Percentiles rank a stretch among this genome's conserved stretches.
phyloP scores from a whole-genome alignment of 805 yeast genomes.

The Komagataella pseudopastoris region DNA sequence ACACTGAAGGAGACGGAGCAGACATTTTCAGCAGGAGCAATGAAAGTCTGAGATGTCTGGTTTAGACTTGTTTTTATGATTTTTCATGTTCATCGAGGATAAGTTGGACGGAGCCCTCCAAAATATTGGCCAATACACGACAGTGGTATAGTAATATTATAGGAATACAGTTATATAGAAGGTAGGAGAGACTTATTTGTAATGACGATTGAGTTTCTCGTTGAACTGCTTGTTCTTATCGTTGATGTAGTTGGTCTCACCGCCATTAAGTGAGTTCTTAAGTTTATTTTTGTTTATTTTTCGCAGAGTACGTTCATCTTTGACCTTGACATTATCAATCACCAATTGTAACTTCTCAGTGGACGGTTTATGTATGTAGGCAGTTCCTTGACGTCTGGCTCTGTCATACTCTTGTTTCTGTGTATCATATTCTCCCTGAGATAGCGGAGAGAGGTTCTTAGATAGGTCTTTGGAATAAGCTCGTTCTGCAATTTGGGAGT shows the following conservation, averaged over 20 bases:
- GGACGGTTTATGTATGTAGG: neutral
- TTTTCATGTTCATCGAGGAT: neutral
- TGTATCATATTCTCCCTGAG: neutral
- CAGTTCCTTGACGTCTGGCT: neutral
- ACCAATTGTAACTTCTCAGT: neutral
- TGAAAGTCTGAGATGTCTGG: neutral
- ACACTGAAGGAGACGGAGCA: neutral
- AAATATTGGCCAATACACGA: neutral
- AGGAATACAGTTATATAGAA: constrained; percentile 13
- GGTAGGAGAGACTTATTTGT: constrained; percentile 11
- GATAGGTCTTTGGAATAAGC: neutral
- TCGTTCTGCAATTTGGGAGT: neutral
- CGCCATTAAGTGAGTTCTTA: constrained; percentile 9
- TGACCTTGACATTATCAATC: neutral
- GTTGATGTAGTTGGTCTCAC: constrained; percentile 36
- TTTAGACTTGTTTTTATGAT: neutral
- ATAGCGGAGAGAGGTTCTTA: neutral
- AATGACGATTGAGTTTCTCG: constrained; percentile 48
- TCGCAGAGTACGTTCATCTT: neutral
- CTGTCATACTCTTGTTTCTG: neutral
- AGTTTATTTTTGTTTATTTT: neutral
- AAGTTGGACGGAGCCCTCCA: neutral
- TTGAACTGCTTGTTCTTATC: constrained; percentile 67
- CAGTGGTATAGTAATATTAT: constrained; percentile 2
- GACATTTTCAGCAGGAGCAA: neutral